A percentile compares a stretch with the other conserved stretches of the same genome.
These are phyloP conservation scores for Fraxinus velutina DNA, from an alignment of 305 asterid species.

Conservation along the genomic window DNA sequence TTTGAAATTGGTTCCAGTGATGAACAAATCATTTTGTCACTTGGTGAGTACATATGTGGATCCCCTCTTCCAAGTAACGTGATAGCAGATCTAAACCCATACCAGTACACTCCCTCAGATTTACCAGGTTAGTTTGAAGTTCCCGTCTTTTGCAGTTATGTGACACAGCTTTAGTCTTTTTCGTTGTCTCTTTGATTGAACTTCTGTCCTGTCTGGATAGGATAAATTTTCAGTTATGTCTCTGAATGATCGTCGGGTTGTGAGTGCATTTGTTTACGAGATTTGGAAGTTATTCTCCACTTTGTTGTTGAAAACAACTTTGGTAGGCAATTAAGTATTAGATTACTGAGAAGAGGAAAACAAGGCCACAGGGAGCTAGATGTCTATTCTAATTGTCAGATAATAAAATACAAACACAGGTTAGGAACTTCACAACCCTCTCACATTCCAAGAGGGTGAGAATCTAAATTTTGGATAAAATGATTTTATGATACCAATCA, in stretches of 20 bases:
- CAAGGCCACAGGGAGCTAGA: background rate
- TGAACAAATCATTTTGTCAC: constrained; percentile 33
- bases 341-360: background rate
- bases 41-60: constrained; percentile 33
- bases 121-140: constrained; percentile 48
- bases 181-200: background rate
- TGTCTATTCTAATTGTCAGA: background rate
- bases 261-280: background rate
- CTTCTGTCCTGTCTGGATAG: background rate
- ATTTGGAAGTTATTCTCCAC: background rate
- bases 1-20: constrained; percentile 33
- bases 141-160: background rate
- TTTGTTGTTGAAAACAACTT: background rate
- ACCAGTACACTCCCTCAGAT: constrained; percentile 36
- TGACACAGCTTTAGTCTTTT: background rate
- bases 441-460: background rate
- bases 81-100: constrained; percentile 44
- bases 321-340: background rate
- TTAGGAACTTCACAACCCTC: background rate
- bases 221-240: background rate
- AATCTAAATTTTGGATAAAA: background rate
- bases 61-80: constrained; percentile 45
- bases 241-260: background rate
- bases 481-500: background rate
- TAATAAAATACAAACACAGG: background rate